A percentile compares a stretch with the other conserved stretches of the same genome.
Evolutionary conservation across 2,329 filamentous ascomycete species (phyloP).

Genomic region (Calonectria pauciramosa): DNA sequence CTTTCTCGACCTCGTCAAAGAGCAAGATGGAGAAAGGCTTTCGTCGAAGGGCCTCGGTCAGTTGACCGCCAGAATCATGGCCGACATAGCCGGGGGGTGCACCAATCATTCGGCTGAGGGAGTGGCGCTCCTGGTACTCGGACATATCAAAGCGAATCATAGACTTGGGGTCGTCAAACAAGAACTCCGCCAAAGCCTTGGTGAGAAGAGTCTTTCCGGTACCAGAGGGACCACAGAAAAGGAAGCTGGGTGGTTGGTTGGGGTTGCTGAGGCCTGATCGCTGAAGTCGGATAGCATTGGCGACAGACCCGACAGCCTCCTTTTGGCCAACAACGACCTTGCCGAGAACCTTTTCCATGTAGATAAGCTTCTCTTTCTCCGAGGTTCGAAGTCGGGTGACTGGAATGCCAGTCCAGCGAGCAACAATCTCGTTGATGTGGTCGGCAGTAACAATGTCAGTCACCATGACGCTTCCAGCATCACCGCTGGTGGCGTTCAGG

Average conservation of each 20-base stretch:
- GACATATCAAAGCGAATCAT: conserved; percentile 99
- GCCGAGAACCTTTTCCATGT: conserved; percentile 91
- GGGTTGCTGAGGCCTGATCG: conserved; percentile 95
- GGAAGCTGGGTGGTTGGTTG: conserved; percentile 96
- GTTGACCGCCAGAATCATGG: conserved; percentile 94
- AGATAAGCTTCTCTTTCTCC: conserved; percentile 97
- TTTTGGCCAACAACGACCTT: conserved; percentile 93
- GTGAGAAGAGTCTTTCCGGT: conserved; percentile 98
- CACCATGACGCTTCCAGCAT: conserved; percentile 79
- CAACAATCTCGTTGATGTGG: conserved; percentile 99
- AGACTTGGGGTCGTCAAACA: conserved; percentile 96
- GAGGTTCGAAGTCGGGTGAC: conserved; percentile 94
- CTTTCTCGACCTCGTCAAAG: conserved; percentile 99
- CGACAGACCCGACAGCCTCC: conserved; percentile 92
- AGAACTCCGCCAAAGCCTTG: conserved; percentile 96
- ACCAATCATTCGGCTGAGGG: conserved; percentile 96
- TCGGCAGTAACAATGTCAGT: conserved; percentile 96
- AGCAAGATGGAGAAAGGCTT: conserved; percentile 97
- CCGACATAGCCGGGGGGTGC: conserved; percentile 97
- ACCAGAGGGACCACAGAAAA: conserved; percentile 98
- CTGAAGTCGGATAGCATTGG: conserved; percentile 95
- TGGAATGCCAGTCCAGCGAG: conserved; percentile 97
- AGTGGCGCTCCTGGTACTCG: conserved; percentile 97
- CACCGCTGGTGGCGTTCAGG: conserved; percentile 67
- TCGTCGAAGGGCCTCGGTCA: conserved; percentile 93